Evolutionary conservation across 2,329 filamentous ascomycete species (phyloP).

Genomic region (Alternaria arbusti): DNA sequence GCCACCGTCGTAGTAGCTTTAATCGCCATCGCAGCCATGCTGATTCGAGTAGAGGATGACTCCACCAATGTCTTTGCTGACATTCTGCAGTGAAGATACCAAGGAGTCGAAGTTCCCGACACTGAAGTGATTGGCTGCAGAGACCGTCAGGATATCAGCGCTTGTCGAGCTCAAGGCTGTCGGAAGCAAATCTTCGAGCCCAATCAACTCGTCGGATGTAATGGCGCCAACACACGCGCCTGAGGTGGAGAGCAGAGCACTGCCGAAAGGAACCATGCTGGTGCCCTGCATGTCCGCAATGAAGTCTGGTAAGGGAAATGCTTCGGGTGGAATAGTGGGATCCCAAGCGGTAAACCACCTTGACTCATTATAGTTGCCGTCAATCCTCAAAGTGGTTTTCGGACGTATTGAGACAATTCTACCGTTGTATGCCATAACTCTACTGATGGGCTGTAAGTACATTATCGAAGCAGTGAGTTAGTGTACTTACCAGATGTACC

Average conservation of each 20-base stretch:
- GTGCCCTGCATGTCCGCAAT: slow-evolving; percentile 58
- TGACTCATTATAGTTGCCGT: slow-evolving; percentile 63
- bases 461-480: fast-evolving
- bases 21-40: slow-evolving; percentile 54
- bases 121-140: not conserved
- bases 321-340: not conserved
- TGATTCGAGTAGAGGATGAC: slow-evolving; percentile 61
- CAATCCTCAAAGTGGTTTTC: slow-evolving; percentile 73
- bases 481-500: slow-evolving; percentile 55
- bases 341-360: slow-evolving; percentile 43
- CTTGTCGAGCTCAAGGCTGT: not conserved
- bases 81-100: not conserved
- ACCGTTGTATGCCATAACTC: slow-evolving; percentile 68
- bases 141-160: not conserved
- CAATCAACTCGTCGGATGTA: not conserved
- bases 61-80: not conserved
- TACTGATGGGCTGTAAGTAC: slow-evolving; percentile 46
- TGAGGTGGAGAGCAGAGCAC: not conserved
- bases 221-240: not conserved
- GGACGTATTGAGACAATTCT: slow-evolving; percentile 76
- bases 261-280: slow-evolving; percentile 53
- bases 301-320: not conserved
- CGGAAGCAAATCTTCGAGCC: not conserved
- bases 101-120: slow-evolving; percentile 53
- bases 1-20: slow-evolving; percentile 55